Conservation (phyloP, 31 red algal species). For the Porphyra umbilicalis region DNA sequence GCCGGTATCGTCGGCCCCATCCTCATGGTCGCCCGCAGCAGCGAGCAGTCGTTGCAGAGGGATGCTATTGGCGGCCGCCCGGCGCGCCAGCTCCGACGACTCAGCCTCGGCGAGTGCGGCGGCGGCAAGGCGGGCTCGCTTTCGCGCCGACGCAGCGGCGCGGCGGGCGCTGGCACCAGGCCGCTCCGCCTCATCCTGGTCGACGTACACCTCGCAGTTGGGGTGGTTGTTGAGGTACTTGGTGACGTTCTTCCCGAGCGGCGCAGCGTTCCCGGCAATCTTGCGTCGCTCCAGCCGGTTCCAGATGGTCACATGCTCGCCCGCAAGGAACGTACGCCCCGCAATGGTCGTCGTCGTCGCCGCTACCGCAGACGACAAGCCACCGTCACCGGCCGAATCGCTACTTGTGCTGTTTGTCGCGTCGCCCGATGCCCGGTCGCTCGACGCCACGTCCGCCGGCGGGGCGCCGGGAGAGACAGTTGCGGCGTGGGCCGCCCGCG, state of each 20-base stretch:
- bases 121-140: not conserved
- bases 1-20: not conserved
- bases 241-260: conserved; percentile 62
- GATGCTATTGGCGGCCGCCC: not conserved
- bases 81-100: not conserved
- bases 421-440: not conserved
- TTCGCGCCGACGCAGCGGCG: not conserved
- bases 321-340: conserved; percentile 5
- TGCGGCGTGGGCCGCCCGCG: not conserved
- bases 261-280: conserved; percentile 89
- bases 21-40: not conserved
- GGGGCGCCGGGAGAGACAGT: not conserved
- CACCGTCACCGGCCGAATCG: not conserved
- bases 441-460: not conserved
- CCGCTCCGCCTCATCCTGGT: conserved; percentile 37
- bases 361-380: not conserved
- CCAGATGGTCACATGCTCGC: conserved; percentile 90
- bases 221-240: conserved; percentile 52
- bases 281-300: conserved; percentile 76
- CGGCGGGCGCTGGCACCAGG: not conserved
- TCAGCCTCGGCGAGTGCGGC: not conserved
- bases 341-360: not conserved
- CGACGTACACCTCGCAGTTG: conserved; percentile 79
- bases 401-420: not conserved
- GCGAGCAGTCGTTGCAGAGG: not conserved